A percentile compares a stretch with the other conserved stretches of the same genome.
These are phyloP conservation scores for Linnemannia hyalina DNA, from an alignment of 192 early-diverging fungal species.

Conservation along the genomic window DNA sequence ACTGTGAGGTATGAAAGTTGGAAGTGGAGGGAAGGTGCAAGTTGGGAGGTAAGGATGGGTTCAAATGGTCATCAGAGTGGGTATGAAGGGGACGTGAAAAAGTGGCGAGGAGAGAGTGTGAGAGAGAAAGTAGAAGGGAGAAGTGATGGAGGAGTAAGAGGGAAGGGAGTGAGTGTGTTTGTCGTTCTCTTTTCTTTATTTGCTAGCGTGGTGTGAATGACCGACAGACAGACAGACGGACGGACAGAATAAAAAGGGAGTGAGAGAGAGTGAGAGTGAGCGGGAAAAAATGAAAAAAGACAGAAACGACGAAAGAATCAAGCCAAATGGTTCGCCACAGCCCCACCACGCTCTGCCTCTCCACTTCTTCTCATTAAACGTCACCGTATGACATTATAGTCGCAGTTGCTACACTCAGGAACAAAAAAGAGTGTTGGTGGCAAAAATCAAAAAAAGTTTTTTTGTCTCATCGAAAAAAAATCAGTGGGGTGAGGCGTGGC, in stretches of 20 bases:
- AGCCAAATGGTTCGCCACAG: no score
- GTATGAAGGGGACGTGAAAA: neutral
- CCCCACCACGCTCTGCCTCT: no score
- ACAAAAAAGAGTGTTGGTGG: neutral
- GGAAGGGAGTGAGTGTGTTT: neutral
- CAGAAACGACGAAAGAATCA: neutral
- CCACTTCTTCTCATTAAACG: neutral
- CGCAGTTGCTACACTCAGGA: neutral
- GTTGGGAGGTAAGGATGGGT: neutral
- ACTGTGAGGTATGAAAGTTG: neutral
- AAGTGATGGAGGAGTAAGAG: neutral
- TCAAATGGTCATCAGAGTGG: neutral
- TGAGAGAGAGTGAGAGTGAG: slow-evolving; percentile 6
- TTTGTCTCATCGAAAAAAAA: neutral
- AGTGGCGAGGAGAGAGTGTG: neutral
- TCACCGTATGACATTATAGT: neutral
- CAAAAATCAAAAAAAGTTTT: neutral
- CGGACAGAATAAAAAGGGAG: neutral
- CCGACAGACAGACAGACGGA: neutral
- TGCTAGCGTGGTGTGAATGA: neutral
- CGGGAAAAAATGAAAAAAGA: neutral
- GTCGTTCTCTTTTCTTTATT: neutral
- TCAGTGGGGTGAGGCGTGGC: neutral
- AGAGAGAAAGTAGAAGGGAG: neutral
- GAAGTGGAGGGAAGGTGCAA: neutral